Percentiles rank a stretch among this genome's conserved stretches.
These are phyloP conservation scores for Kokia cookei DNA, from an alignment of 441 rosid species.

Conservation along the genomic window DNA sequence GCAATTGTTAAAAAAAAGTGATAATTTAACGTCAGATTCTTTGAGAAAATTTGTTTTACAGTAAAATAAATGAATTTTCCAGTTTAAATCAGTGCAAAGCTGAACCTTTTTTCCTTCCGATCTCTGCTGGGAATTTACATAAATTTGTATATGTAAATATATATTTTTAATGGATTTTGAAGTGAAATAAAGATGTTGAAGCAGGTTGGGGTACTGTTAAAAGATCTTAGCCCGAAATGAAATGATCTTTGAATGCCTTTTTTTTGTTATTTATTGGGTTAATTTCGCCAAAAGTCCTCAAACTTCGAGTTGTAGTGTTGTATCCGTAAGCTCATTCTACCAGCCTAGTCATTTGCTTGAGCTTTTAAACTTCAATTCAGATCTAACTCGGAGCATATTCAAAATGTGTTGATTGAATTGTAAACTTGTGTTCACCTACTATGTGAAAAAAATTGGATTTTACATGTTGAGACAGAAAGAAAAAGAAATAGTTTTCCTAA, in stretches of 20 bases:
- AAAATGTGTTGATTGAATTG: too few species aligned
- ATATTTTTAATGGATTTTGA: background rate
- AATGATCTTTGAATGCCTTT: background rate
- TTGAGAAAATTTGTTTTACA: background rate
- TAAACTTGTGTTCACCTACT: too few species aligned
- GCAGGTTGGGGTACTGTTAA: background rate
- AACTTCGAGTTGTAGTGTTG: too few species aligned
- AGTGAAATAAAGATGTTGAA: background rate
- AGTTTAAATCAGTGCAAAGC: slow-evolving; percentile 1
- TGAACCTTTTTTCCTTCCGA: background rate
- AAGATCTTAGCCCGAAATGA: background rate
- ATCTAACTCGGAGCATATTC: too few species aligned
- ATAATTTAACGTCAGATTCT: background rate
- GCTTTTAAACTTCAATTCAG: too few species aligned
- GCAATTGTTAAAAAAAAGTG: background rate
- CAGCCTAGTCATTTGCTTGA: too few species aligned
- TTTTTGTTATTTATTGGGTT: background rate
- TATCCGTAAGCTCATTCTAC: too few species aligned
- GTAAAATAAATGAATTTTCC: background rate
- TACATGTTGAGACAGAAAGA: too few species aligned
- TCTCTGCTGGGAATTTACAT: background rate
- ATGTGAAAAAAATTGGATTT: too few species aligned
- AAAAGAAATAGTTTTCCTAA: too few species aligned
- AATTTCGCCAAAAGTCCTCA: background rate
- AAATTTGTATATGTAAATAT: background rate